Percentiles rank a stretch among this genome's conserved stretches.
Evolutionary conservation across 495 filamentous ascomycete species (phyloP).

Genomic region (Penicillium egyptiacum): DNA sequence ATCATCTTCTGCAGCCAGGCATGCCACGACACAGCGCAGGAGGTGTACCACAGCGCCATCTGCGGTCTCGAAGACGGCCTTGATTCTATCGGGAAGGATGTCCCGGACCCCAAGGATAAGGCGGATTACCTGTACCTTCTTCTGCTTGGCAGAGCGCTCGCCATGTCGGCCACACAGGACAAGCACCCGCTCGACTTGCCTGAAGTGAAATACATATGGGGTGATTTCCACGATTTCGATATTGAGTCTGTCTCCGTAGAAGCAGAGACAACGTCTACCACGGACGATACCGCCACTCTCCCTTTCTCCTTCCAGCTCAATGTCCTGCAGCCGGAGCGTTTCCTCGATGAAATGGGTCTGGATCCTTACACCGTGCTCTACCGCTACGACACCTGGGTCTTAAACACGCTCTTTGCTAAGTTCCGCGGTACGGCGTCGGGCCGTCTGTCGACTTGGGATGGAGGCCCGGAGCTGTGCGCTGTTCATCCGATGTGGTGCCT

Average conservation of each 20-base stretch:
- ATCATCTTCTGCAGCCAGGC: conserved; percentile 80
- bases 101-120: conserved; percentile 63
- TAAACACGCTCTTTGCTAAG: conserved; percentile 91
- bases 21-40: conserved; percentile 71
- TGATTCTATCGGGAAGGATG: conserved; percentile 77
- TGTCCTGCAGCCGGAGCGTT: conserved; percentile 76
- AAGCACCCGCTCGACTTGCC: conserved; percentile 78
- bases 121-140: conserved; percentile 78
- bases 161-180: conserved; percentile 81
- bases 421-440: conserved; percentile 91
- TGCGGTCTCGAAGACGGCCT: conserved; percentile 75
- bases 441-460: conserved; percentile 66
- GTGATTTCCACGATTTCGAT: conserved; percentile 60
- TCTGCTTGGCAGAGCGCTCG: conserved; percentile 74
- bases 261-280: neutral
- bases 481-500: conserved; percentile 75
- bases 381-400: conserved; percentile 82
- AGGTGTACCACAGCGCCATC: conserved; percentile 78
- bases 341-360: conserved; percentile 88
- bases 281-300: conserved; percentile 43
- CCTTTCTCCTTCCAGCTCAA: conserved; percentile 89
- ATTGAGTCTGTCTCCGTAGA: conserved; percentile 3
- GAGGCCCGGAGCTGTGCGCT: conserved; percentile 76
- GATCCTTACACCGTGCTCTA: conserved; percentile 70
- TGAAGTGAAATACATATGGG: conserved; percentile 93